Evolutionary conservation across 306 rosid genomes (phyloP), one percentile per base, ranked within the genome.

Genomic region (Gillenia trifoliata): DNA sequence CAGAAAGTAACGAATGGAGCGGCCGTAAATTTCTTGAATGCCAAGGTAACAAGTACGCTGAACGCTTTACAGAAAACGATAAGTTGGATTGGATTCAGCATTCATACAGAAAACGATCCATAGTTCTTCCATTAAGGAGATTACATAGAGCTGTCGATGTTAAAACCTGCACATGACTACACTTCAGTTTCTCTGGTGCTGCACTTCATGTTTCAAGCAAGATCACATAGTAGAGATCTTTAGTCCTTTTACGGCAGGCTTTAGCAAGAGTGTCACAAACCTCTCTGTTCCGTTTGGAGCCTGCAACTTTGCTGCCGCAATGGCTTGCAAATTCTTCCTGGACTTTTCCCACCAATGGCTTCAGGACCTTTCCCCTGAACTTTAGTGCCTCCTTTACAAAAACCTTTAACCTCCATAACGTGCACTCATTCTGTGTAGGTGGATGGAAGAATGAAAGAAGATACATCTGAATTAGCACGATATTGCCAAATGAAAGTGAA

Each of bases 371-470:
- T 84, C 40, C 75, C 84, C 62, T 79, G 81, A 29, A 19, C 66
- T 69, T 75, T 38, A 43, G 49, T 13, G 16, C 85, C 52, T 82
- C 84, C 76, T 86, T 90, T 30, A 84, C 89, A 66, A 88, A 88
- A 61, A 74, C 69, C 30, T 84, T 83, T 30, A 88, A 74, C 82
- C 86, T 88, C 93, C 96, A 88, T 26, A 85, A 54, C 26, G 88
- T 84, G 85, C 80, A 84, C 67, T 90, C 89, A 13, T 83, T 89
- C 97, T 92, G 90, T 8, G 60, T 31, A 70, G 4, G 29, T 40
- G 55, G 36, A 30, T 31, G 47, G 9, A 28, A 45, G 54, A 71
- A 11, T 16, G 50, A 71, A 65, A 54, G 47, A 64, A 52, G n/a
- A n/a, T n/a, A n/a, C n/a, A n/a, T n/a, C n/a, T n/a, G n/a, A n/a